Base-by-base conservation (phyloP, 1,284 basidiomycete species). In the Stygiomarasmius scandens region DNA sequence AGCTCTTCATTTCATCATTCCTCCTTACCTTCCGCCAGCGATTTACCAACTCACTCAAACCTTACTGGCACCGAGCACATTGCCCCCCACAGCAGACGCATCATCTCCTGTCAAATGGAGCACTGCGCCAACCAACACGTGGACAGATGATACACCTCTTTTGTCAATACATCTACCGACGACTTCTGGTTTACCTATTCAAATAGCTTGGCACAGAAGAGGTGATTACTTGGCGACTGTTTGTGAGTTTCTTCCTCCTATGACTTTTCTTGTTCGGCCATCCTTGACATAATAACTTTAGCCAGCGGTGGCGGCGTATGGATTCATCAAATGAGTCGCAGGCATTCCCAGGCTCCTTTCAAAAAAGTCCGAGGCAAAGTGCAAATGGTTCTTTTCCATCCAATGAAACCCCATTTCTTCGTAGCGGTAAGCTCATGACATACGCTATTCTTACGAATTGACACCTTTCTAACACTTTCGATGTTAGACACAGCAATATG, bases 321-420 rank as follows among this genome's bases (percentile, higher is more conserved):
- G 84, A 98, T 99, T 56, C 97, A 99, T 73, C 97, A 99, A 70
- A 74, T 98, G 11, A 89, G 92, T 43, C 89, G 92, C 64, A 88
- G 96, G 69, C 92, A 97, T 70, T 97, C 95, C 6, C 97, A 99
- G 75, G 93, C 95, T 20, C 97, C 97, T 11, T 99, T 99, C 86
- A 92, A 89, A 70, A 95, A 95, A 72, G 85, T 95, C 64, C 92
- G 93, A 71, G 96, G 97, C 25, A 72, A 85, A 11, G 90, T 98
- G 10, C 96, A 99, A 75, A 79, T 90, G 54, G 93, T 97, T 16
- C 82, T 90, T 48, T 99, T 99, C 86, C 97, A 99, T 74, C 96
- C 97, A 2, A 75, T 81, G 49, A 95, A 95, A 71, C 95, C 97
- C 6, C 87, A 95, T 73, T 96, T 99, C 80, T 98, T 99, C 68